These are phyloP conservation scores for Theileria equi DNA, from an alignment of 169 alveolate species.

Conservation along the genomic window DNA sequence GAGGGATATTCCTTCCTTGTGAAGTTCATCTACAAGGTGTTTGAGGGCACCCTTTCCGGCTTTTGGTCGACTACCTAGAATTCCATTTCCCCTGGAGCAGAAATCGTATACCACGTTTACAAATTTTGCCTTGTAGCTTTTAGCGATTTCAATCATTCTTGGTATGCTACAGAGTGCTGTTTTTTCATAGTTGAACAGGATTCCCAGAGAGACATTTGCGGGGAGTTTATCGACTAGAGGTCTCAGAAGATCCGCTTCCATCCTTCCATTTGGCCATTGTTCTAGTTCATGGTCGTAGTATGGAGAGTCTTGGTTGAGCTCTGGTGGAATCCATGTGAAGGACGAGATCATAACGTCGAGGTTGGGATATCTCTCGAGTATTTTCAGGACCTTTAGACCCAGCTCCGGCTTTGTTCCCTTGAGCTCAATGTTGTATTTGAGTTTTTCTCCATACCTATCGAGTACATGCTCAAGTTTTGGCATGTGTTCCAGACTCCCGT, in stretches of 20 bases:
- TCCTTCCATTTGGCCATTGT: conserved; percentile 30
- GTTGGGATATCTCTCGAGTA: conserved; percentile 13
- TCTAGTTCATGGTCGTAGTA: conserved; percentile 14
- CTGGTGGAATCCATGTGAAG: conserved; percentile 54
- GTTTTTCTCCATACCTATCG: conserved; percentile 15
- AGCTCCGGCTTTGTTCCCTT: conserved; percentile 42
- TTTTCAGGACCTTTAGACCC: conserved; percentile 43
- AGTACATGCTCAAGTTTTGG: conserved; percentile 57
- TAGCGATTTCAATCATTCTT: conserved; percentile 28
- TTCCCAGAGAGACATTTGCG: conserved; percentile 22
- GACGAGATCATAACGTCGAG: conserved; percentile 44
- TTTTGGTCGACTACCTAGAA: conserved; percentile 13
- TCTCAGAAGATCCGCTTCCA: conserved; percentile 21
- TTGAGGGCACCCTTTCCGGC: conserved; percentile 27
- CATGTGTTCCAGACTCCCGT: conserved; percentile 6
- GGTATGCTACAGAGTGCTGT: conserved; percentile 27
- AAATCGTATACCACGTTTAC: conserved; percentile 33
- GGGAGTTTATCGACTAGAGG: conserved; percentile 33
- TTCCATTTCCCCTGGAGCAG: conserved; percentile 28
- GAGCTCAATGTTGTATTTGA: conserved; percentile 48
- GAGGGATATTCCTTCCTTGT: conserved; percentile 14
- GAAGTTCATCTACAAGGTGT: conserved; percentile 30
- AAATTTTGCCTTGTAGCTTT: conserved; percentile 24
- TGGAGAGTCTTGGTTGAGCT: conserved; percentile 1
- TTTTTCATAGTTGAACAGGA: conserved; percentile 27